These are phyloP conservation scores for Aspergillus sp. DNA, from an alignment of 2,329 filamentous ascomycete genomes.

Conservation along the genomic window DNA sequence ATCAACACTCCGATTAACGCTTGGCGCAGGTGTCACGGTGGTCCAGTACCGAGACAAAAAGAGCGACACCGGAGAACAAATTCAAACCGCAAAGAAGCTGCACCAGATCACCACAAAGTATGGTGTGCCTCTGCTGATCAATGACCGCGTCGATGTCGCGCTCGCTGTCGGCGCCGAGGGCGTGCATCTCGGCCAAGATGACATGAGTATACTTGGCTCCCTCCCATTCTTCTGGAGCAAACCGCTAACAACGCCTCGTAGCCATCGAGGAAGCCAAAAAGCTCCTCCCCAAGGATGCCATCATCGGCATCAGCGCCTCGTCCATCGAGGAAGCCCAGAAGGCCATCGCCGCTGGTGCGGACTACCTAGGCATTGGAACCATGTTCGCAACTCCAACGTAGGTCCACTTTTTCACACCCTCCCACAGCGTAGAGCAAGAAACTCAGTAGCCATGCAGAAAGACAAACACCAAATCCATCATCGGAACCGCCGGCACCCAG, in stretches of 20 bases:
- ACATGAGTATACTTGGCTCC: constrained; percentile 61
- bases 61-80: constrained; percentile 67
- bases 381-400: constrained; percentile 82
- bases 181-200: constrained; percentile 92
- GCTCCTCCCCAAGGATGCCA: constrained; percentile 71
- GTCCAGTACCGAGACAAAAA: constrained; percentile 92
- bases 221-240: constrained; percentile 1
- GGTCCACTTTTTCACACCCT: constrained; percentile 23
- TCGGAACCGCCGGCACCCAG: constrained; percentile 69
- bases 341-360: constrained; percentile 73
- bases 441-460: constrained; percentile 54
- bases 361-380: constrained; percentile 89
- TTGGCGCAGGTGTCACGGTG: constrained; percentile 63
- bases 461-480: constrained; percentile 78
- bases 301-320: constrained; percentile 86
- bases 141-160: constrained; percentile 88
- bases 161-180: constrained; percentile 83
- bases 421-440: not conserved
- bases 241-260: constrained; percentile 25
- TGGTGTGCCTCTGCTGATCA: constrained; percentile 80
- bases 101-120: constrained; percentile 67
- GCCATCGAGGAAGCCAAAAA: constrained; percentile 64
- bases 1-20: constrained; percentile 5
- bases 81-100: constrained; percentile 67
- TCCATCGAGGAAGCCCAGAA: constrained; percentile 67